Conservation (phyloP, 768 basidiomycete species). For the Suillus lakei region DNA sequence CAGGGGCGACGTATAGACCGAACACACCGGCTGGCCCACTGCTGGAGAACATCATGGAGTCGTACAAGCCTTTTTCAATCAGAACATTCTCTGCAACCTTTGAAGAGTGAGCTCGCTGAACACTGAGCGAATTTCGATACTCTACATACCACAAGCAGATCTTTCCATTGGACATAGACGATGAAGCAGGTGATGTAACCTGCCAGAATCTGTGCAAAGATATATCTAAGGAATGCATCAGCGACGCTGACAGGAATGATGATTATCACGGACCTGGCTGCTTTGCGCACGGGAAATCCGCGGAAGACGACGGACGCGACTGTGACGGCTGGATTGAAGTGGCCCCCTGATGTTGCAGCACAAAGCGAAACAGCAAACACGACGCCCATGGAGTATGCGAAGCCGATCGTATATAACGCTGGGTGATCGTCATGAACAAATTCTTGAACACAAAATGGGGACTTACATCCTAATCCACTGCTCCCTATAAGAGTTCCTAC, state of each 20-base stretch:
- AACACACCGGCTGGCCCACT: conserved; percentile 44
- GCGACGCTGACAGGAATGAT: conserved; percentile 7
- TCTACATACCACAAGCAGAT: conserved; percentile 46
- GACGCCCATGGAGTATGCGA: conserved; percentile 64
- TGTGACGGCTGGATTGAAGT: conserved; percentile 70
- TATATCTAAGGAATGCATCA: conserved; percentile 52
- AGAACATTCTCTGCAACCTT: conserved; percentile 37
- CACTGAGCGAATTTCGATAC: conserved; percentile 25
- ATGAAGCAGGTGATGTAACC: conserved; percentile 65
- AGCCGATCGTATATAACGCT: conserved; percentile 63
- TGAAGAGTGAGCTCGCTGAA: conserved; percentile 29
- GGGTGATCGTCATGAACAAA: conserved; percentile 2
- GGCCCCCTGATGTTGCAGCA: conserved; percentile 59
- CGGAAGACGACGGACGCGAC: conserved; percentile 55
- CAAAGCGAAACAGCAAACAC: conserved; percentile 60
- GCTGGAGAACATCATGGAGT: conserved; percentile 39
- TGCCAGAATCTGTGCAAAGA: conserved; percentile 67
- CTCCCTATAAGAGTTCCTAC: conserved; percentile 49
- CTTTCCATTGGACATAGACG: conserved; percentile 66
- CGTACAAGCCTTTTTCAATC: conserved; percentile 29
- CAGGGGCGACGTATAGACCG: conserved; percentile 40
- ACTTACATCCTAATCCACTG: conserved; percentile 55
- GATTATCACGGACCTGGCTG: conserved; percentile 45
- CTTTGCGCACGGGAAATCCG: conserved; percentile 58
- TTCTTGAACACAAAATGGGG: background rate